These are phyloP conservation scores for Penicillium soppii DNA, from an alignment of 495 filamentous ascomycete species.

Conservation along the genomic window DNA sequence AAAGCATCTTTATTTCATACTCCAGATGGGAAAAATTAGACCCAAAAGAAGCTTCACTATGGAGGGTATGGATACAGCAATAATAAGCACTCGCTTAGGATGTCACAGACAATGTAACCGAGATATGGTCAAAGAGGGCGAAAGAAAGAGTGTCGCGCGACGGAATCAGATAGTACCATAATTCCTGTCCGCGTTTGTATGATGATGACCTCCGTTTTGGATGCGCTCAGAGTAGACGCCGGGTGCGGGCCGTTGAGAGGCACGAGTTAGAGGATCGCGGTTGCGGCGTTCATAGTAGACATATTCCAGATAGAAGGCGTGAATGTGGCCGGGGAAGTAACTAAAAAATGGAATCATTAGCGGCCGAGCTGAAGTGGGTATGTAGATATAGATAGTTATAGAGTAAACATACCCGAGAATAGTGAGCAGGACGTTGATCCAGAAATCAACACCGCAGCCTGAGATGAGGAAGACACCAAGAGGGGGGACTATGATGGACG, in stretches of 20 bases:
- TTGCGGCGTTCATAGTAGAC: conserved; percentile 77
- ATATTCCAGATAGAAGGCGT: conserved; percentile 90
- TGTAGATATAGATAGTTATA: not conserved
- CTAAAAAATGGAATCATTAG: conserved; percentile 35
- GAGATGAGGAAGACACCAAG: conserved; percentile 62
- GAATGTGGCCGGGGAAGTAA: conserved; percentile 77
- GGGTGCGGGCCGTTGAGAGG: conserved; percentile 53
- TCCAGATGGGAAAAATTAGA: not conserved
- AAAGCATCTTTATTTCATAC: not conserved
- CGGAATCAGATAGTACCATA: conserved; percentile 52
- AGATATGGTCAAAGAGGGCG: no score
- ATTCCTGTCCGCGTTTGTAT: conserved; percentile 17
- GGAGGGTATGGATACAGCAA: not conserved
- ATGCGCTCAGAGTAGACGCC: conserved; percentile 81
- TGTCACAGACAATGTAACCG: no score
- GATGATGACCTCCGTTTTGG: conserved; percentile 62
- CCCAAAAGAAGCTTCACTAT: not conserved
- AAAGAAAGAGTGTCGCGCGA: not conserved
- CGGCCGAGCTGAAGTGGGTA: not conserved
- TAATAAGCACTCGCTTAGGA: not conserved
- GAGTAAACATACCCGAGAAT: conserved; percentile 52
- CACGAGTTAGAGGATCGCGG: conserved; percentile 50
- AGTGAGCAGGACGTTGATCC: conserved; percentile 64
- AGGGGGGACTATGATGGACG: conserved; percentile 54
- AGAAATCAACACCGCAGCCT: conserved; percentile 62